phyloP scores from a whole-genome alignment of 2,329 filamentous ascomycete genomes.

The Botryotinia narcissicola region DNA sequence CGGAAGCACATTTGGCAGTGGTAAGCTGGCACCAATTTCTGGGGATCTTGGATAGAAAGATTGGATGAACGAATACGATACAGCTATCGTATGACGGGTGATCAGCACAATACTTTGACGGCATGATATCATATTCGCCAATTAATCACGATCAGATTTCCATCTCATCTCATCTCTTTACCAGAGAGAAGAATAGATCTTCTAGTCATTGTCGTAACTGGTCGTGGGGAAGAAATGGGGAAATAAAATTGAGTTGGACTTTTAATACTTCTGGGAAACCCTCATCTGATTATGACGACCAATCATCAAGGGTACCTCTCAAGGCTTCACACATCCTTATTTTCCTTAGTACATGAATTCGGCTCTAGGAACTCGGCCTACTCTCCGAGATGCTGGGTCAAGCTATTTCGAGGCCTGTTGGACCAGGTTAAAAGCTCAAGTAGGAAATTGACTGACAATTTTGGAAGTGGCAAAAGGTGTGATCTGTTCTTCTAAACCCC shows the following conservation, averaged over 20 bases:
- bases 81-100: conserved; percentile 3
- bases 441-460: conserved; percentile 16
- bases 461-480: not conserved
- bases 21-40: conserved; percentile 3
- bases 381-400: conserved; percentile 7
- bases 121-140: conserved; percentile 12
- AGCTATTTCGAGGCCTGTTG: conserved; percentile 4
- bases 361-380: conserved; percentile 14
- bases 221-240: conserved; percentile 7
- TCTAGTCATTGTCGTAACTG: not conserved
- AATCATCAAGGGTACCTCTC: conserved; percentile 1
- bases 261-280: not conserved
- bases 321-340: not conserved
- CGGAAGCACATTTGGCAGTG: conserved; percentile 1
- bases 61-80: conserved; percentile 17
- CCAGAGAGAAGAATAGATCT: not conserved
- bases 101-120: conserved; percentile 6
- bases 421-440: not conserved
- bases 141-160: conserved; percentile 1
- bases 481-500: not conserved
- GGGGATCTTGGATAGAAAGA: conserved; percentile 8
- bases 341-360: not conserved
- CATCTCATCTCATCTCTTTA: conserved; percentile 5
- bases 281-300: conserved; percentile 2
- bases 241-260: conserved; percentile 11